Percentiles rank a stretch among this genome's conserved stretches.
phyloP scores from a whole-genome alignment of 768 basidiomycete genomes.

The Termitomyces sp. region DNA sequence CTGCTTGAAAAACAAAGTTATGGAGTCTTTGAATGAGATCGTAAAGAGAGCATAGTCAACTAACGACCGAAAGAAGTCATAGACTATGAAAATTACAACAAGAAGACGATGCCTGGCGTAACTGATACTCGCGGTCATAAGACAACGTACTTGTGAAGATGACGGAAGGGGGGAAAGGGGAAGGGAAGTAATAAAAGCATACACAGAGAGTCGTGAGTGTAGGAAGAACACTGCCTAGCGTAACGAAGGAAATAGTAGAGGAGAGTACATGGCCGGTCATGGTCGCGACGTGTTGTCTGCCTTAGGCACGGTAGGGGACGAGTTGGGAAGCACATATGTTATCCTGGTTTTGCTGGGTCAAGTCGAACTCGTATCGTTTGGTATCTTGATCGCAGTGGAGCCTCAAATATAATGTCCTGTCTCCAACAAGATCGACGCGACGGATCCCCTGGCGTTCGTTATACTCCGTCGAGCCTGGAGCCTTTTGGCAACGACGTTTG shows the following conservation, averaged over 20 bases:
- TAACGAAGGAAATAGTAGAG: neutral
- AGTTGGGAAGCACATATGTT: neutral
- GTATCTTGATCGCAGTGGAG: constrained; percentile 19
- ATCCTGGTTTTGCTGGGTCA: neutral
- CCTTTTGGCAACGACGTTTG: constrained; percentile 38
- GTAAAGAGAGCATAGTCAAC: neutral
- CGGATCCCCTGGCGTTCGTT: constrained; percentile 44
- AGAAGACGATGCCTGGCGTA: neutral
- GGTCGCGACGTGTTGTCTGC: neutral
- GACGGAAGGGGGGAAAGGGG: neutral
- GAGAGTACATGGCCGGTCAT: neutral
- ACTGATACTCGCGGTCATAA: neutral
- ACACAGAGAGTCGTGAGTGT: neutral
- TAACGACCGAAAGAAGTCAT: neutral
- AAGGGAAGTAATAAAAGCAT: neutral
- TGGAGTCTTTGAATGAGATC: neutral
- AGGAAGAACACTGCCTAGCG: neutral
- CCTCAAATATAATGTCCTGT: constrained; percentile 49
- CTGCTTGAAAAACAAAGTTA: neutral
- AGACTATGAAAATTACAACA: constrained; percentile 1
- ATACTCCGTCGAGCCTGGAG: constrained; percentile 32
- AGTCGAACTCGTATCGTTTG: constrained; percentile 2
- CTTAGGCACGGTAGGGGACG: neutral
- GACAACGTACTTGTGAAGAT: neutral
- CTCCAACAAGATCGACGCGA: constrained; percentile 50